phyloP scores from a whole-genome alignment of 192 early-diverging fungal species.

The Coemansia sp. region DNA sequence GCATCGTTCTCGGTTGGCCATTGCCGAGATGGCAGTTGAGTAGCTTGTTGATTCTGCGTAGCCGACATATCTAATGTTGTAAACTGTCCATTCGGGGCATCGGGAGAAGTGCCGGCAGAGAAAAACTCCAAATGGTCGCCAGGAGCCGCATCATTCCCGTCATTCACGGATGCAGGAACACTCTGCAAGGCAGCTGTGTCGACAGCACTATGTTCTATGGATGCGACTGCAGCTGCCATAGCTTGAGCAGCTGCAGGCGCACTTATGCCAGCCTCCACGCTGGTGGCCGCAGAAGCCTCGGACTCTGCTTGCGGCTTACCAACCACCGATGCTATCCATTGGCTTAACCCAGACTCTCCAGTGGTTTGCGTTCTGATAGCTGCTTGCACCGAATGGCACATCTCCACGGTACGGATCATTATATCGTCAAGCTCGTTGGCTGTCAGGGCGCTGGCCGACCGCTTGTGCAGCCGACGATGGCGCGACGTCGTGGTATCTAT shows the following conservation, averaged over 20 bases:
- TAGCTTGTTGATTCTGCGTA: too few species aligned
- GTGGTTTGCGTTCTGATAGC: slow-evolving; percentile 35
- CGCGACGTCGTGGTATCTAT: not conserved
- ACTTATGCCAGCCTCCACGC: too few species aligned
- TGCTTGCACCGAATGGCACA: slow-evolving; percentile 48
- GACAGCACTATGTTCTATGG: too few species aligned
- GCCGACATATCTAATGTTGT: not conserved
- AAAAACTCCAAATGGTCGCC: slow-evolving; percentile 12
- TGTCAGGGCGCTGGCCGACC: slow-evolving; percentile 35
- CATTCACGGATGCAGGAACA: not conserved
- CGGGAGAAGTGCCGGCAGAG: slow-evolving; percentile 18
- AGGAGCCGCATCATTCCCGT: not conserved
- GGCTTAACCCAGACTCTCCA: slow-evolving; percentile 32
- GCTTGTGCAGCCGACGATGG: slow-evolving; percentile 38
- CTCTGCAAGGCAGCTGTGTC: too few species aligned
- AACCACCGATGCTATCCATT: slow-evolving; percentile 30
- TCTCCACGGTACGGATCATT: slow-evolving; percentile 47
- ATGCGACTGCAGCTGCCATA: too few species aligned
- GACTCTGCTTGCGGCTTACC: slow-evolving; percentile 2
- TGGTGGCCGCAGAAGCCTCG: not conserved
- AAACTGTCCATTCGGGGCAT: not conserved
- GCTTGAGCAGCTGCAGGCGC: not conserved
- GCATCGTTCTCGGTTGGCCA: too few species aligned
- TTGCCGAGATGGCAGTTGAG: too few species aligned
- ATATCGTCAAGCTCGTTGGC: slow-evolving; percentile 46